Evolutionary conservation across 306 rosid species (phyloP).

Genomic region (Coriaria nepalensis): DNA sequence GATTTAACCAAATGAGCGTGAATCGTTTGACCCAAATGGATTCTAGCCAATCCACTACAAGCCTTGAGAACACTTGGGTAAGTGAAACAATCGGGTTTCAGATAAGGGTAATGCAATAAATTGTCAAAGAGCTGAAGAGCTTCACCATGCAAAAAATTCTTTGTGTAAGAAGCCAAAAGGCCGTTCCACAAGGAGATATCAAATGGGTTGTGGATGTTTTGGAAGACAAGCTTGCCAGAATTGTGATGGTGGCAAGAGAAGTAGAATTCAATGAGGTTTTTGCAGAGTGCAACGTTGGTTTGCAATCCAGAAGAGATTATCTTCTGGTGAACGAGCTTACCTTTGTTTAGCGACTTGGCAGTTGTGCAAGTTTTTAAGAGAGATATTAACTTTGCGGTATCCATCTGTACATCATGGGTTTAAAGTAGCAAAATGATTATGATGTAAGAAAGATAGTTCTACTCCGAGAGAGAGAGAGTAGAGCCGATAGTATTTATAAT

Average conservation of each 20-base stretch:
- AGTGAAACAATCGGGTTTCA: constrained; percentile 47
- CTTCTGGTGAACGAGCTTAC: constrained; percentile 54
- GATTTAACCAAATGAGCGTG: constrained; percentile 46
- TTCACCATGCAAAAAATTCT: constrained; percentile 44
- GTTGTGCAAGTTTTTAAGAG: constrained; percentile 32
- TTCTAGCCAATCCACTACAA: constrained; percentile 39
- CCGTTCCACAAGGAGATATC: constrained; percentile 60
- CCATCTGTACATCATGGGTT: too few species aligned
- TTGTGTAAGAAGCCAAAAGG: constrained; percentile 53
- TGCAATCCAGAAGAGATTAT: constrained; percentile 45
- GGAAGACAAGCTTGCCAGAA: constrained; percentile 40
- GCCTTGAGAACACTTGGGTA: constrained; percentile 71
- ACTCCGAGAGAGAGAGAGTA: too few species aligned
- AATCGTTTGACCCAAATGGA: constrained; percentile 31
- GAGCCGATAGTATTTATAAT: too few species aligned
- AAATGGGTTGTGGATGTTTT: constrained; percentile 26
- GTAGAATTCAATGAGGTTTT: constrained; percentile 41
- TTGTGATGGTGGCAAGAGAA: constrained; percentile 30
- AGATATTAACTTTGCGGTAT: constrained; percentile 26
- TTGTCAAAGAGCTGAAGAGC: constrained; percentile 43
- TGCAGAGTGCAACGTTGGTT: constrained; percentile 30
- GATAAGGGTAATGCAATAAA: constrained; percentile 21
- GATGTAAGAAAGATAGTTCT: too few species aligned
- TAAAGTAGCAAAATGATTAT: too few species aligned
- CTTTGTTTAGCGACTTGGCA: constrained; percentile 39